Conservation (phyloP, 2,329 filamentous ascomycete genomes). For the Aschersonia sp. region DNA sequence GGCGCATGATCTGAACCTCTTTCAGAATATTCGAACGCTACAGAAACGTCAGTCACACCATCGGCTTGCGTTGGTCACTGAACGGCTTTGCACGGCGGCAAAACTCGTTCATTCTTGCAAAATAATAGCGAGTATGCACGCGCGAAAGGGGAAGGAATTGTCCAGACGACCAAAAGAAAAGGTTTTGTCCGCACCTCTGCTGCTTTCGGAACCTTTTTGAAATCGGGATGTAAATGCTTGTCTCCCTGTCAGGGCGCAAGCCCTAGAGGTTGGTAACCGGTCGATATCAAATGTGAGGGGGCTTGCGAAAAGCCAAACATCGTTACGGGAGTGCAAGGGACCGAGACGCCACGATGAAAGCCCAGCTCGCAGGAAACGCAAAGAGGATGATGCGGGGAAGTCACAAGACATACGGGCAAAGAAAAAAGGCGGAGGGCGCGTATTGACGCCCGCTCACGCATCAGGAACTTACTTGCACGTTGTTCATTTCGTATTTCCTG, state of each 20-base stretch:
- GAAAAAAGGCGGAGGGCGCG: conserved; percentile 7
- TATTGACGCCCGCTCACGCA: conserved; percentile 4
- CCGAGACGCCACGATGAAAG: background rate
- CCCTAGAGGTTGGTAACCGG: conserved; percentile 38
- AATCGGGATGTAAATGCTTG: conserved; percentile 88
- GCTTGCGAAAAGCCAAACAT: conserved; percentile 4
- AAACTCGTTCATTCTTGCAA: background rate
- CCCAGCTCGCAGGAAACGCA: conserved; percentile 3
- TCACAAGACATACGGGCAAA: background rate
- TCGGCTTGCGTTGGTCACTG: too few species aligned
- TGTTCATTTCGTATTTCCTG: conserved; percentile 98
- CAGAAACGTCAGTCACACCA: background rate
- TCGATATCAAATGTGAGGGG: conserved; percentile 3
- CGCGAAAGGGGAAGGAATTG: background rate
- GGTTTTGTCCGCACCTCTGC: conserved; percentile 66
- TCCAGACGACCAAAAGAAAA: background rate
- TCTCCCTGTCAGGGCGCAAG: conserved; percentile 54
- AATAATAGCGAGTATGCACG: background rate
- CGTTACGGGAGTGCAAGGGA: conserved; percentile 4
- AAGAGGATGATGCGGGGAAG: background rate
- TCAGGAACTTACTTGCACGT: conserved; percentile 74
- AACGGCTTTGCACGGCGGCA: too few species aligned
- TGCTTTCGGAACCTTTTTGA: conserved; percentile 87
- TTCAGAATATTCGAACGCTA: conserved; percentile 96
- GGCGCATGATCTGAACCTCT: conserved; percentile 97